Evolutionary conservation across 495 filamentous ascomycete genomes (phyloP).

Genomic region (Aspergillus asperescens): DNA sequence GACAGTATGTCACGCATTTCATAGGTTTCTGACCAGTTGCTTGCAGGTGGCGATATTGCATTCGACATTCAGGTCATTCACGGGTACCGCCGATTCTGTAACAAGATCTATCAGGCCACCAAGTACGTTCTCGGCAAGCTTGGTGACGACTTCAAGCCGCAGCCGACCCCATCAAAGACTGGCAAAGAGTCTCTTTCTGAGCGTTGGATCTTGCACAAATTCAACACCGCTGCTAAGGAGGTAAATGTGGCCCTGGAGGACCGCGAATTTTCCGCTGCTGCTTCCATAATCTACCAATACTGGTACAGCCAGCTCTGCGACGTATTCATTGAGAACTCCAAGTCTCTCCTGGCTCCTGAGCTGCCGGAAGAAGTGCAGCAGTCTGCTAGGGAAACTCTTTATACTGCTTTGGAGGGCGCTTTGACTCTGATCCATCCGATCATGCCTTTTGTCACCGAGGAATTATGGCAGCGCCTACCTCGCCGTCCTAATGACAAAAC

Average conservation of each 20-base stretch:
- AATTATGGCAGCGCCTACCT: slow-evolving; percentile 76
- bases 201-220: slow-evolving; percentile 79
- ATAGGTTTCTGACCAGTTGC: background rate
- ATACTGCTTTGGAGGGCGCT: slow-evolving; percentile 64
- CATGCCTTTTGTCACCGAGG: slow-evolving; percentile 75
- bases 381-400: slow-evolving; percentile 59
- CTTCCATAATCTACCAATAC: slow-evolving; percentile 61
- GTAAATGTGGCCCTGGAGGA: slow-evolving; percentile 64
- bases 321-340: slow-evolving; percentile 73
- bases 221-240: slow-evolving; percentile 66
- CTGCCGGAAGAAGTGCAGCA: slow-evolving; percentile 49
- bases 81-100: slow-evolving; percentile 79
- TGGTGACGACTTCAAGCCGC: slow-evolving; percentile 64
- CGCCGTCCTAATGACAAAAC: slow-evolving; percentile 57
- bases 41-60: slow-evolving; percentile 63
- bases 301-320: slow-evolving; percentile 64
- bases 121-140: slow-evolving; percentile 81
- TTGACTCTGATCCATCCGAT: slow-evolving; percentile 67
- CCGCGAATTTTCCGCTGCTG: slow-evolving; percentile 65
- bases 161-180: slow-evolving; percentile 48
- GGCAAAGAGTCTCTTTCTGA: slow-evolving; percentile 69
- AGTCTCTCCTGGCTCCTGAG: slow-evolving; percentile 61
- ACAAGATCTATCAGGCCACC: slow-evolving; percentile 89
- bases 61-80: slow-evolving; percentile 83
- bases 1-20: background rate